Percentiles rank a stretch among this genome's conserved stretches.
phyloP scores from a whole-genome alignment of 1,284 basidiomycete genomes.

The Ceratobasidium sp. region DNA sequence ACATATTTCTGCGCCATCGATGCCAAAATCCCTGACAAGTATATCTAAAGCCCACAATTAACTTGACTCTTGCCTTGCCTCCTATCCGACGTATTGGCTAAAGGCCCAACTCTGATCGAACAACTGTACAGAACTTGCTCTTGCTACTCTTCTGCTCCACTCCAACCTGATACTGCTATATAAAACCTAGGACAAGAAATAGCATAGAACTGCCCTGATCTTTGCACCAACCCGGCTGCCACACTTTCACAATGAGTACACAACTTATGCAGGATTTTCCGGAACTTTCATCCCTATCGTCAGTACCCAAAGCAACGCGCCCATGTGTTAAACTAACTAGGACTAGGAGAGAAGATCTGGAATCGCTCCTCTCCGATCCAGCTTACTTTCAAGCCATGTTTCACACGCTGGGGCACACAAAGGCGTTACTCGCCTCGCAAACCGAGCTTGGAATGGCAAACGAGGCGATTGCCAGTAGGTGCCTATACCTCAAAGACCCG shows the following conservation, averaged over 20 bases:
- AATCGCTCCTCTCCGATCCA: constrained; percentile 83
- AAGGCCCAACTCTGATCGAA: too few species aligned
- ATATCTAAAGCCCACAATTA: too few species aligned
- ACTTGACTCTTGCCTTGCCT: too few species aligned
- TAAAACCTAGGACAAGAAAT: background rate
- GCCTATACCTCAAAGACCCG: background rate
- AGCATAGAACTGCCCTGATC: background rate
- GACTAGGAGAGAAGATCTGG: constrained; percentile 82
- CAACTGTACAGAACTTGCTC: too few species aligned
- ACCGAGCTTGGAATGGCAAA: constrained; percentile 83
- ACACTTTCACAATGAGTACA: constrained; percentile 49
- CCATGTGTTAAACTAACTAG: constrained; percentile 28
- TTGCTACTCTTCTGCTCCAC: too few species aligned
- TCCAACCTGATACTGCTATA: too few species aligned
- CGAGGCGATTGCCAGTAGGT: constrained; percentile 83
- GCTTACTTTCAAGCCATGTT: constrained; percentile 88
- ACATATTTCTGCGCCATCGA: too few species aligned
- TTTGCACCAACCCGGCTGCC: background rate
- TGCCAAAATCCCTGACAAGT: too few species aligned
- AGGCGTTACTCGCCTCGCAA: constrained; percentile 77
- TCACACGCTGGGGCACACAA: constrained; percentile 78
- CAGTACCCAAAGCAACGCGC: constrained; percentile 52
- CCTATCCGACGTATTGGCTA: too few species aligned
- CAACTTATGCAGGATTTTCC: constrained; percentile 73
- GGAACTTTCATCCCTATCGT: constrained; percentile 76